Conservation (phyloP, 176 grass and related monocot genomes). For the Calamus simplicifolius region DNA sequence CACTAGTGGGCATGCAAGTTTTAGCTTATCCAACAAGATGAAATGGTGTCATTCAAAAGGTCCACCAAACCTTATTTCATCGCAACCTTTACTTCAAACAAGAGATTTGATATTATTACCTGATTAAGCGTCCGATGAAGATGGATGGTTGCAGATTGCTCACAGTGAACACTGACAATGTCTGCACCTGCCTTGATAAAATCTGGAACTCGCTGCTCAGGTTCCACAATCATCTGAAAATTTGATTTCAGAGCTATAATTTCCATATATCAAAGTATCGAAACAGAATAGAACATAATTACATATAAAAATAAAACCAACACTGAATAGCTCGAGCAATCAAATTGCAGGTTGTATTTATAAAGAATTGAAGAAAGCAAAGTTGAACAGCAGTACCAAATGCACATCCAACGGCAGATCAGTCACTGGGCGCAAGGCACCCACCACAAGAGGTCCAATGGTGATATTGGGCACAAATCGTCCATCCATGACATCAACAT, state of each 20-base stretch:
- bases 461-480: slow-evolving; percentile 98
- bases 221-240: slow-evolving; percentile 98
- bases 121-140: slow-evolving; percentile 81
- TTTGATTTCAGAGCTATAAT: slow-evolving; percentile 3
- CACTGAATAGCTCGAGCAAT: too few relatives aligned
- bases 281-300: too few relatives aligned
- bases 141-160: slow-evolving; percentile 91
- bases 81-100: slow-evolving; percentile 4
- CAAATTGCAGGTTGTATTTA: too few relatives aligned
- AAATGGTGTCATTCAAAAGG: too few relatives aligned
- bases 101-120: slow-evolving; percentile 18
- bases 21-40: too few relatives aligned
- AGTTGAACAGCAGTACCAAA: slow-evolving; percentile 48
- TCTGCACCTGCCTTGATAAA: slow-evolving; percentile 99
- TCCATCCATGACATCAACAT: slow-evolving; percentile 98
- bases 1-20: too few relatives aligned
- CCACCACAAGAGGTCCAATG: slow-evolving; percentile 85
- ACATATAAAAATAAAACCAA: too few relatives aligned
- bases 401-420: slow-evolving; percentile 98
- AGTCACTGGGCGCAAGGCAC: slow-evolving; percentile 86
- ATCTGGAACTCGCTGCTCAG: slow-evolving; percentile 90
- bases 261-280: too few relatives aligned
- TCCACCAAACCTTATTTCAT: slow-evolving; percentile 2
- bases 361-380: too few relatives aligned
- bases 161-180: slow-evolving; percentile 98